Conservation (phyloP, 208 protist genomes). For the Acanthamoeba healyi region DNA sequence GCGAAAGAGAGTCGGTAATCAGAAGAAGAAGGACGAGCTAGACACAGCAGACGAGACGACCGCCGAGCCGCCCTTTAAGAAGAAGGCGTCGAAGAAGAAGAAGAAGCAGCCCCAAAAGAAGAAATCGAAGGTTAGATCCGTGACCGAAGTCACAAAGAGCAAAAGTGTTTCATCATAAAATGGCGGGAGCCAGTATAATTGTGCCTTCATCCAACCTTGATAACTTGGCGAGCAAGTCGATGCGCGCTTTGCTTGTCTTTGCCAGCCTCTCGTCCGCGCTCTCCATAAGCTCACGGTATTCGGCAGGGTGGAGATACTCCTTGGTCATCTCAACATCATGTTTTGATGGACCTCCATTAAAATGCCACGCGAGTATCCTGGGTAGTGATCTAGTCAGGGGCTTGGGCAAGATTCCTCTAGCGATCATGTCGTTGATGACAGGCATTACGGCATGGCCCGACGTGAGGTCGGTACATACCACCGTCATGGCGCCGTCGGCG, state of each 20-base stretch:
- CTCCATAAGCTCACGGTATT: slow-evolving; percentile 11
- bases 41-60: not conserved
- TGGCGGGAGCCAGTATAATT: not conserved
- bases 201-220: not conserved
- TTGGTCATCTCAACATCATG: slow-evolving; percentile 13
- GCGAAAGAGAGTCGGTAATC: not conserved
- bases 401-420: not conserved
- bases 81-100: not conserved
- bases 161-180: slow-evolving; percentile 4
- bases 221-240: not conserved
- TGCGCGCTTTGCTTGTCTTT: slow-evolving; percentile 2
- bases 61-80: not conserved
- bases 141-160: not conserved
- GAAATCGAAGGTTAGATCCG: not conserved
- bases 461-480: not conserved
- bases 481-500: not conserved
- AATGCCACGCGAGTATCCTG: not conserved
- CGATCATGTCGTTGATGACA: not conserved
- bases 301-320: not conserved
- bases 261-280: not conserved
- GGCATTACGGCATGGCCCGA: not conserved
- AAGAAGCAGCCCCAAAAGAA: not conserved
- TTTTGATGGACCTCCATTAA: not conserved
- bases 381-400: not conserved
- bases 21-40: not conserved